Conservation (phyloP, 2,329 filamentous ascomycete species). For the Aureobasidium sp. region DNA sequence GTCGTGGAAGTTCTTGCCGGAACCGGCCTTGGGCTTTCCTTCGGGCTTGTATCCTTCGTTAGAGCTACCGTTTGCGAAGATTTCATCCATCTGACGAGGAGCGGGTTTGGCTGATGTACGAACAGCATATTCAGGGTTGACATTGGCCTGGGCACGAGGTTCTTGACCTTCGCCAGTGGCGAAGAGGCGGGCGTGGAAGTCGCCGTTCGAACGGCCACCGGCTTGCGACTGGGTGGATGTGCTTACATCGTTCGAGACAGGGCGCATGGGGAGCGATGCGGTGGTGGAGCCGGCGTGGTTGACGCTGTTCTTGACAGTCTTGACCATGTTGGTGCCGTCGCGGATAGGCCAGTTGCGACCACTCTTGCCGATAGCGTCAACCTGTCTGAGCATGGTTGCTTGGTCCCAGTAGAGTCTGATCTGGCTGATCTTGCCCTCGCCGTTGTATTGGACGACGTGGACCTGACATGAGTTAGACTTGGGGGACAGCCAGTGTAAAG, state of each 20-base stretch:
- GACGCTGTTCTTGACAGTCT: conserved; percentile 40
- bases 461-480: conserved; percentile 35
- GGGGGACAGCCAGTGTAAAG: neutral
- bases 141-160: conserved; percentile 22
- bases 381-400: conserved; percentile 79
- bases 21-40: conserved; percentile 37
- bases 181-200: conserved; percentile 46
- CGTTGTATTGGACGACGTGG: conserved; percentile 81
- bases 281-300: conserved; percentile 19
- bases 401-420: conserved; percentile 95
- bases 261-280: conserved; percentile 26
- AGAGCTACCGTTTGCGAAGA: conserved; percentile 41
- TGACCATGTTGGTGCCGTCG: conserved; percentile 75
- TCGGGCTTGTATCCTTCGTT: conserved; percentile 32
- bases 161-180: conserved; percentile 57
- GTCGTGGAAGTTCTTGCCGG: conserved; percentile 42
- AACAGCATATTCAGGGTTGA: conserved; percentile 44
- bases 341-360: conserved; percentile 93
- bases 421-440: conserved; percentile 67
- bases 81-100: conserved; percentile 59
- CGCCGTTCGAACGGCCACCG: neutral
- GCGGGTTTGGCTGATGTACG: conserved; percentile 62
- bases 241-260: conserved; percentile 18
- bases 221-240: conserved; percentile 18
- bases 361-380: conserved; percentile 84